Conservation (phyloP, 2,329 filamentous ascomycete species). For the Ustulina deusta region DNA sequence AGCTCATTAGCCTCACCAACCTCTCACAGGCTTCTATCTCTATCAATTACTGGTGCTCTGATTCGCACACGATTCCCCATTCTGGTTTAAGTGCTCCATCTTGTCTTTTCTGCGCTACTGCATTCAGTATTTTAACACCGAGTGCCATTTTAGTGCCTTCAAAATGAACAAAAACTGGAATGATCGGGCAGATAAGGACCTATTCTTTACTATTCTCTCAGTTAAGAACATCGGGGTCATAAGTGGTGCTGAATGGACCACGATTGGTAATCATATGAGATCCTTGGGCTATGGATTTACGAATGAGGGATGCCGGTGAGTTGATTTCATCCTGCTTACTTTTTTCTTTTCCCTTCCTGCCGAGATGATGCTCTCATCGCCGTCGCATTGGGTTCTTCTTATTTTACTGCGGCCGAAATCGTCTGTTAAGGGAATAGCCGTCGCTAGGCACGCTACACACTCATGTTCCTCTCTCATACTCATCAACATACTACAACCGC, state of each 20-base stretch:
- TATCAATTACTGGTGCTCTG: constrained; percentile 37
- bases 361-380: not conserved
- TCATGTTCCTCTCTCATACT: constrained; percentile 3
- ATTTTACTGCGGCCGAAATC: not conserved
- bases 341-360: constrained; percentile 7
- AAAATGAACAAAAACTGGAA: constrained; percentile 72
- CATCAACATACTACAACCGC: constrained; percentile 3
- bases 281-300: constrained; percentile 71
- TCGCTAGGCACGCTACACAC: constrained; percentile 5
- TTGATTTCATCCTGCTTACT: constrained; percentile 42
- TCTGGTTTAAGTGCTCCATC: constrained; percentile 28
- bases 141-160: constrained; percentile 38
- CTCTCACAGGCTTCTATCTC: constrained; percentile 49
- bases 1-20: constrained; percentile 47
- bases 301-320: constrained; percentile 73
- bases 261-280: constrained; percentile 71
- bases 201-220: constrained; percentile 72
- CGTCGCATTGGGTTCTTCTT: constrained; percentile 11
- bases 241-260: constrained; percentile 71
- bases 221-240: constrained; percentile 74
- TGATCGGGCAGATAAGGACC: constrained; percentile 70
- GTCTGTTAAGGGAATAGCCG: constrained; percentile 1
- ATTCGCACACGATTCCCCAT: constrained; percentile 45
- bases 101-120: constrained; percentile 13
- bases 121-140: constrained; percentile 37